Conservation (phyloP, 192 early-diverging fungal genomes). For the Backusella mclennaniae region DNA sequence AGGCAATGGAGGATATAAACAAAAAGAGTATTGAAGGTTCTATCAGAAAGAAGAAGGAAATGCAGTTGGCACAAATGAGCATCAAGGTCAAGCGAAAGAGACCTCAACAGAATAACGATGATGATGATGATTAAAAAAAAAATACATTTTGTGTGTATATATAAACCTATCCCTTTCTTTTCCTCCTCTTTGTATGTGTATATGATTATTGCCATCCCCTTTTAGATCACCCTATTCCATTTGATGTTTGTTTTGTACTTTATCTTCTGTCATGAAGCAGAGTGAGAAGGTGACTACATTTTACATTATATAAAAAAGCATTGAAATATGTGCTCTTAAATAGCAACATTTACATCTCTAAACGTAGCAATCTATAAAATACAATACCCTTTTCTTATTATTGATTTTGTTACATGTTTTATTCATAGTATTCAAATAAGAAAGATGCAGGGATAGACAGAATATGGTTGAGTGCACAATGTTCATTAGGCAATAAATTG, state of each 20-base stretch:
- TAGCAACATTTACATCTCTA: not conserved
- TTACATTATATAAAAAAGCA: not conserved
- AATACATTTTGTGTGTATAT: not conserved
- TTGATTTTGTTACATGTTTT: not conserved
- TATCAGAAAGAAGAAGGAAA: conserved; percentile 4
- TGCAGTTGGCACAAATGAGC: not conserved
- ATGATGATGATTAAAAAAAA: conserved; percentile 9
- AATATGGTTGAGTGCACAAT: not conserved
- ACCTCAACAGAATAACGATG: not conserved
- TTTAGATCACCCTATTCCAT: not conserved
- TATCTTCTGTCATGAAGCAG: no score
- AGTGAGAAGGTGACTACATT: not conserved
- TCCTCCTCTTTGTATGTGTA: not conserved
- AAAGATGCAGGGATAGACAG: not conserved
- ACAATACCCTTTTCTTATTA: not conserved
- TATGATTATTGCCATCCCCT: not conserved
- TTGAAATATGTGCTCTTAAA: not conserved
- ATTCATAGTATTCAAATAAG: not conserved
- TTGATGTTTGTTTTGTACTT: not conserved
- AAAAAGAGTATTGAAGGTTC: conserved; percentile 27
- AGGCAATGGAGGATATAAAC: conserved; percentile 44
- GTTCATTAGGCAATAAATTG: not conserved
- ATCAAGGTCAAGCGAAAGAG: conserved; percentile 16
- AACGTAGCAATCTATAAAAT: not conserved
- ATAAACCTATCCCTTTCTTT: not conserved